Percentiles rank a stretch among this genome's conserved stretches.
Conservation (phyloP, 2,329 filamentous ascomycete genomes). For the Hymenoscyphus occultus region DNA sequence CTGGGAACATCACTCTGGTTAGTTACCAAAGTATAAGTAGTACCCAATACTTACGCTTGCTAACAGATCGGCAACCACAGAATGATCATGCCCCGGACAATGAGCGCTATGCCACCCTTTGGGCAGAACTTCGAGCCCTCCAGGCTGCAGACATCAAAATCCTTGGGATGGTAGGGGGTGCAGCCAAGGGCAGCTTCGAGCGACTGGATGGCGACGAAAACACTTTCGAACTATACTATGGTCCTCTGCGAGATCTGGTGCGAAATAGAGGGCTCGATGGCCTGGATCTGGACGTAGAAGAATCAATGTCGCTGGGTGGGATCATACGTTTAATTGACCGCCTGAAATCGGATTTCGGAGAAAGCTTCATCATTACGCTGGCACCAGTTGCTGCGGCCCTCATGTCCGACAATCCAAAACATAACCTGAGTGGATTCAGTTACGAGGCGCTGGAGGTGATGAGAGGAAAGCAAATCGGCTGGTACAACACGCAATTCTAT, state of each 20-base stretch:
- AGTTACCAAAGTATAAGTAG: slow-evolving; percentile 54
- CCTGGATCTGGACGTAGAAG: slow-evolving; percentile 77
- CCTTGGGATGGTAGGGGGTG: slow-evolving; percentile 83
- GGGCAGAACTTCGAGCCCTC: slow-evolving; percentile 71
- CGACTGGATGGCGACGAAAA: slow-evolving; percentile 54
- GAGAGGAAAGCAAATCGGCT: slow-evolving; percentile 64
- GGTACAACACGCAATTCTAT: slow-evolving; percentile 94
- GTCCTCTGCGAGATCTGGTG: slow-evolving; percentile 64
- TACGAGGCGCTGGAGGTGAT: slow-evolving; percentile 72
- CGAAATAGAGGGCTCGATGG: slow-evolving; percentile 61
- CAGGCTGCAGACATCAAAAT: slow-evolving; percentile 75
- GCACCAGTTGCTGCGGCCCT: slow-evolving; percentile 79
- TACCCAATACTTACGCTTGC: slow-evolving; percentile 52
- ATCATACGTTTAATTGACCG: slow-evolving; percentile 66
- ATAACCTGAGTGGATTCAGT: slow-evolving; percentile 78
- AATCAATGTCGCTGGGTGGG: slow-evolving; percentile 65
- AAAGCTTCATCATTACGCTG: slow-evolving; percentile 71
- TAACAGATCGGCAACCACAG: slow-evolving; percentile 45
- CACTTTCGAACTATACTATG: slow-evolving; percentile 72
- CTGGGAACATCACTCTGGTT: slow-evolving; percentile 43
- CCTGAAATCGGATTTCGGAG: slow-evolving; percentile 66
- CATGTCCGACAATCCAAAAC: slow-evolving; percentile 49
- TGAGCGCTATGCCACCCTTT: slow-evolving; percentile 66
- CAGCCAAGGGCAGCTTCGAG: slow-evolving; percentile 70
- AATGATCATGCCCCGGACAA: slow-evolving; percentile 76